Base-by-base conservation (phyloP, 805 yeast species). In the Komagataella kurtzmanii region DNA sequence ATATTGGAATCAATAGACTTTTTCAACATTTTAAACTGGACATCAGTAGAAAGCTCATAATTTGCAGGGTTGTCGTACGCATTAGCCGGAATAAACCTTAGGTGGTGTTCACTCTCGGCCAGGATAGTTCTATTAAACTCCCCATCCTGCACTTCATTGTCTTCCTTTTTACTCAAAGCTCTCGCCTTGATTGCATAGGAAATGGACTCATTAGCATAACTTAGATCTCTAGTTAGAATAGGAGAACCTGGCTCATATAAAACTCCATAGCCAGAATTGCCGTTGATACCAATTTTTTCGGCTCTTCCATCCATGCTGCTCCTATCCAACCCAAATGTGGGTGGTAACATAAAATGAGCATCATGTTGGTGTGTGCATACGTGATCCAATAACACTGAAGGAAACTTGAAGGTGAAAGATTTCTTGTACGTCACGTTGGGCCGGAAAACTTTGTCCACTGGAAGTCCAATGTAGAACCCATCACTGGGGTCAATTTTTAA, bases 391-490 rank as follows among this genome's bases (percentile, higher is more conserved):
- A 80, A 63, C 53, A 66, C 69, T 17, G 65, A 59, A 0, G 87
- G 87, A 48, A 81, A 69, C 57, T 69, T 75, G 58, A 81, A 81
- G 23, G 75, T 70, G 59, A 81, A 79, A 52, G 70, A 73, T 60
- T 81, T 81, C 58, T 79, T 80, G 57, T 77, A 75, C 51, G 66
- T 72, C 1, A 55, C 60, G 19, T 74, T 66, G 0, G 85, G 83
- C 45, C 62, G 59, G 12, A 81, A 61, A 1, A 70, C 55, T 56
- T 79, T 64, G 47, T 70, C 71, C 52, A 70, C 62, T 0, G 77
- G 72, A 5, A 81, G 61, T 0, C 83, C 75, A 36, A 62, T 53
- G 2, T 43, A 19, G 2, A 68, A 52, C 14, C 56, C 59, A 53
- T 66, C 70, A 8, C 50, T 30, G 5, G 40, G 40, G 2, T 30